phyloP scores from a whole-genome alignment of 495 filamentous ascomycete species.

The Collariella sp. region DNA sequence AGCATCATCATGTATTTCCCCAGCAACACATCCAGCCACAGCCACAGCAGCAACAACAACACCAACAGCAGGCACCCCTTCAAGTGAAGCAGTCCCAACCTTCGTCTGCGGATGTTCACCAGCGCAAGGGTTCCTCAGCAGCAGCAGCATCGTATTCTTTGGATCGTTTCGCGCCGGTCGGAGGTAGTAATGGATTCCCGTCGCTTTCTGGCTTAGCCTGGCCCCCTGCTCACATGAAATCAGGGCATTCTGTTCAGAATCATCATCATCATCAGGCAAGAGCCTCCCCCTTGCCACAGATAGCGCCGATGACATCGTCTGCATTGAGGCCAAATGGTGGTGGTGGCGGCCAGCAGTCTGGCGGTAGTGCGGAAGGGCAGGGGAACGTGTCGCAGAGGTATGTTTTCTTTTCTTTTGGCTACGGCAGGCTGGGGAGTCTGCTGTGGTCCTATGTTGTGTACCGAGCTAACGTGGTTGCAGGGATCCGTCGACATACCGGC shows the following conservation, averaged over 20 bases:
- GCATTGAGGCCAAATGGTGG: conserved; percentile 21
- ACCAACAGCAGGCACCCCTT: conserved; percentile 6
- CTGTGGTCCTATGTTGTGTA: neutral
- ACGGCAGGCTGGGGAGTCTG: conserved; percentile 36
- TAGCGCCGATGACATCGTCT: conserved; percentile 25
- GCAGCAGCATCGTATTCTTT: conserved; percentile 17
- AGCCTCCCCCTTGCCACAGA: conserved; percentile 11
- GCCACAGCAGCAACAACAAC: neutral
- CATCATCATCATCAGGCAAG: conserved; percentile 19
- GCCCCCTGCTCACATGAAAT: conserved; percentile 32
- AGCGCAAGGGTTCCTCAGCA: conserved; percentile 17
- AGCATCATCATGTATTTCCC: conserved; percentile 11
- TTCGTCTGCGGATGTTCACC: conserved; percentile 8
- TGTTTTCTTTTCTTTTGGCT: conserved; percentile 43
- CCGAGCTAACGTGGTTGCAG: conserved; percentile 22
- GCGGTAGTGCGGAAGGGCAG: conserved; percentile 14
- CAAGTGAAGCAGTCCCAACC: conserved; percentile 19
- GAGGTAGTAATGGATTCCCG: conserved; percentile 36
- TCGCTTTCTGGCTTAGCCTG: conserved; percentile 31
- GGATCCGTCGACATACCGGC: conserved; percentile 40
- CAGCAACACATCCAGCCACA: conserved; percentile 2
- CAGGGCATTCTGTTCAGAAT: conserved; percentile 28
- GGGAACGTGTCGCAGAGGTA: conserved; percentile 36
- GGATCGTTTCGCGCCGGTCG: conserved; percentile 32
- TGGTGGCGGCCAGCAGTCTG: conserved; percentile 12